A percentile compares a stretch with the other conserved stretches of the same genome.
Conservation (phyloP, 768 basidiomycete genomes). For the Sporobolomyces roseus region DNA sequence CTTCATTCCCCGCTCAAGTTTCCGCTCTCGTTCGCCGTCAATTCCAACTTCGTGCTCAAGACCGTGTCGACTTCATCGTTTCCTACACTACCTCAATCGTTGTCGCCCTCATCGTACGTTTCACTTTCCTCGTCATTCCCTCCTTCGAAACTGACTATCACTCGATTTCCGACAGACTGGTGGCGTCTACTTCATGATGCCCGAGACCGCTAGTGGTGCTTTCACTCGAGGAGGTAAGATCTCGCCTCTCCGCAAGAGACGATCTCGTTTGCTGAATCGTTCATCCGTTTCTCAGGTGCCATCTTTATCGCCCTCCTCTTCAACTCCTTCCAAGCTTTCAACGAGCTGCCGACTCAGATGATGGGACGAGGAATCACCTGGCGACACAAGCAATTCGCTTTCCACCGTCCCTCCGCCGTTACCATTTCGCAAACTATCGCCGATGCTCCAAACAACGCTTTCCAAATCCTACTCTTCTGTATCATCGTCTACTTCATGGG, state of each 20-base stretch:
- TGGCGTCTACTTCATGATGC: constrained; percentile 61
- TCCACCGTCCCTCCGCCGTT: constrained; percentile 52
- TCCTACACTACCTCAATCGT: constrained; percentile 63
- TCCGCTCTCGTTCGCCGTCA: constrained; percentile 66
- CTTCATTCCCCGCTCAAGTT: constrained; percentile 71
- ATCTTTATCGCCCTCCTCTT: constrained; percentile 40
- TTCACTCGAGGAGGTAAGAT: constrained; percentile 84
- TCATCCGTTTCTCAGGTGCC: too few relatives aligned
- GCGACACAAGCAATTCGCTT: constrained; percentile 51
- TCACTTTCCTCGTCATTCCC: not conserved
- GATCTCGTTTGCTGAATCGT: too few relatives aligned
- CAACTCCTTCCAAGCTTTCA: constrained; percentile 56
- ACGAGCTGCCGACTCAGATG: constrained; percentile 60
- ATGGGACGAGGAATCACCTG: constrained; percentile 64
- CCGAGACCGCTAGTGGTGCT: constrained; percentile 68
- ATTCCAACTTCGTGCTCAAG: constrained; percentile 59
- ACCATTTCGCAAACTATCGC: constrained; percentile 47
- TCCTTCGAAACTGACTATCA: not conserved
- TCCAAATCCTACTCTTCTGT: constrained; percentile 47
- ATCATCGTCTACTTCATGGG: constrained; percentile 53
- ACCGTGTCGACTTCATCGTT: constrained; percentile 70
- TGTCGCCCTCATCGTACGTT: constrained; percentile 48
- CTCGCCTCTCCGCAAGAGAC: too few relatives aligned
- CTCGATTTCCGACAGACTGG: not conserved
- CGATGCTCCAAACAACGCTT: constrained; percentile 49